These are phyloP conservation scores for Truncatella angustata DNA, from an alignment of 2,329 filamentous ascomycete genomes.

Conservation along the genomic window DNA sequence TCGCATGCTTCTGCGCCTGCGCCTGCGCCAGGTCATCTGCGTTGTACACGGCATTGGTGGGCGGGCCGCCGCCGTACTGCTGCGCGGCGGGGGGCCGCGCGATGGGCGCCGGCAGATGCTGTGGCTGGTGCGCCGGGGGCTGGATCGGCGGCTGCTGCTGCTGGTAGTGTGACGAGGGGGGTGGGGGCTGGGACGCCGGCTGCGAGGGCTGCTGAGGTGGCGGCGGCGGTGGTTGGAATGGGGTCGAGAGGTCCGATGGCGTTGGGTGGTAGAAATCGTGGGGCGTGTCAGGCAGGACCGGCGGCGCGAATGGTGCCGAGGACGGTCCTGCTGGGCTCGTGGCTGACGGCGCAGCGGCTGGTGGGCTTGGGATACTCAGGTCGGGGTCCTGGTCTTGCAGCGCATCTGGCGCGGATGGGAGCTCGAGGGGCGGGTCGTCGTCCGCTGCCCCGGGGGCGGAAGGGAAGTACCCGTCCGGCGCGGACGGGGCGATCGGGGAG, in stretches of 20 bases:
- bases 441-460: constrained; percentile 13
- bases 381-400: constrained; percentile 27
- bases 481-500: constrained; percentile 28
- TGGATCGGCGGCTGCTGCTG: constrained; percentile 14
- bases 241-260: constrained; percentile 15
- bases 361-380: constrained; percentile 20
- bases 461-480: constrained; percentile 27
- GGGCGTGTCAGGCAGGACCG: constrained; percentile 25
- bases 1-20: constrained; percentile 89
- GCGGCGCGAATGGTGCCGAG: constrained; percentile 28
- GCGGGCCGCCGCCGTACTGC: constrained; percentile 21
- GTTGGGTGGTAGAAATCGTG: constrained; percentile 33
- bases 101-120: constrained; percentile 13
- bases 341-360: constrained; percentile 23
- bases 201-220: constrained; percentile 21
- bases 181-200: not conserved
- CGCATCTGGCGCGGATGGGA: constrained; percentile 28
- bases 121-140: constrained; percentile 15
- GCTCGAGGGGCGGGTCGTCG: constrained; percentile 20
- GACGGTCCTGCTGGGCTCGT: constrained; percentile 22
- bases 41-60: constrained; percentile 38
- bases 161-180: constrained; percentile 15
- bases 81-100: constrained; percentile 14
- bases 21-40: constrained; percentile 70
- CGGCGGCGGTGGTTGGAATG: constrained; percentile 15